phyloP scores from a whole-genome alignment of 169 alveolate genomes.

The Cyclospora cayetanensis region DNA sequence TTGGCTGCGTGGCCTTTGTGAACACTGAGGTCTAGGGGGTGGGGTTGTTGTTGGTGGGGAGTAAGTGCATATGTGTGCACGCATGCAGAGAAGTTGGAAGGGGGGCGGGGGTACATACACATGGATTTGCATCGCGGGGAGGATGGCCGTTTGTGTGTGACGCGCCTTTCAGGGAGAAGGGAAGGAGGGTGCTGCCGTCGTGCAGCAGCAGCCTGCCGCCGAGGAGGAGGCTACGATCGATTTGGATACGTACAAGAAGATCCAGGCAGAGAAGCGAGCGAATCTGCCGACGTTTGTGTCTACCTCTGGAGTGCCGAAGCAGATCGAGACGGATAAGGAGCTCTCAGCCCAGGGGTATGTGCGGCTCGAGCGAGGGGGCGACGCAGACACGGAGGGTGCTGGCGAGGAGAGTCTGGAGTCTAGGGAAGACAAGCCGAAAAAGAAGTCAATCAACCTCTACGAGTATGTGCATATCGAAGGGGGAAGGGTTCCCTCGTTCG shows the following conservation, averaged over 20 bases:
- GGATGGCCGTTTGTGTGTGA: neutral
- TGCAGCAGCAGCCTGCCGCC: neutral
- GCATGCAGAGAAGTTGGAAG: too few species aligned
- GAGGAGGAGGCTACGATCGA: neutral
- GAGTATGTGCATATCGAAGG: neutral
- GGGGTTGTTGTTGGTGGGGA: too few species aligned
- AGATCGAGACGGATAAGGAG: neutral
- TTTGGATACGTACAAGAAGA: slow-evolving; percentile 12
- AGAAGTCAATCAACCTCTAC: slow-evolving; percentile 10
- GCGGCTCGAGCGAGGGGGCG: neutral
- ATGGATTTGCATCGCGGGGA: too few species aligned
- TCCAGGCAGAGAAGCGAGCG: slow-evolving; percentile 20
- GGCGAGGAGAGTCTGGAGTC: neutral
- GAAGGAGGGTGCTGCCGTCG: neutral
- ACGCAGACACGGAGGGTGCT: neutral
- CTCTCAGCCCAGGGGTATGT: slow-evolving; percentile 26
- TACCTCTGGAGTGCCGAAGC: neutral
- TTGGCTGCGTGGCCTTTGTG: too few species aligned
- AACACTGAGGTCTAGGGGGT: too few species aligned
- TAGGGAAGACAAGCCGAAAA: slow-evolving; percentile 17
- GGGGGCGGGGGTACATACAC: too few species aligned
- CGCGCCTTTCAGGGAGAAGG: neutral
- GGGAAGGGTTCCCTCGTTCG: neutral
- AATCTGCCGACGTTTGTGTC: slow-evolving; percentile 16
- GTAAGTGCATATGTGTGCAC: too few species aligned